A percentile compares a stretch with the other conserved stretches of the same genome.
phyloP scores from a whole-genome alignment of 192 early-diverging fungal genomes.

The Phycomyces blakesleeanus region DNA sequence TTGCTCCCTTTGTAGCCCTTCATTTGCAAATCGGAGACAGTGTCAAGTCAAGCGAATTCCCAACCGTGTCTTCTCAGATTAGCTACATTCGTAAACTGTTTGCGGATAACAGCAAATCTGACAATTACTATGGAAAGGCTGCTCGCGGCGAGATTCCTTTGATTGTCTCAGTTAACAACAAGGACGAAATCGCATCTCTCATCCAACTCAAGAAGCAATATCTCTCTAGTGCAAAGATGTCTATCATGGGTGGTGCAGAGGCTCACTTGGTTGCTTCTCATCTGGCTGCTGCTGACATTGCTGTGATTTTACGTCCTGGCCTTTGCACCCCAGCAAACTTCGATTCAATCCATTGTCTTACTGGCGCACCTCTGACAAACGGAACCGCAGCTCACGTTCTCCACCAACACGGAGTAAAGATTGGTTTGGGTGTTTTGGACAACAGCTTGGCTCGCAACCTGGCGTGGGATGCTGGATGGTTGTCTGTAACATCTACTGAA shows the following conservation, averaged over 20 bases:
- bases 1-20: conserved; percentile 53
- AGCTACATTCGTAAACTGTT: conserved; percentile 42
- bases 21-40: conserved; percentile 56
- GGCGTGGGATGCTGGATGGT: conserved; percentile 79
- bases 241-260: conserved; percentile 63
- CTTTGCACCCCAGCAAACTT: conserved; percentile 61
- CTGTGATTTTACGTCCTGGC: conserved; percentile 60
- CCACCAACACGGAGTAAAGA: conserved; percentile 56
- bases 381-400: conserved; percentile 53
- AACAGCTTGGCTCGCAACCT: conserved; percentile 57
- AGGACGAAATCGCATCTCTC: conserved; percentile 64
- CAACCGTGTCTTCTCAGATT: conserved; percentile 54
- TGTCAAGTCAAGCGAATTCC: conserved; percentile 35
- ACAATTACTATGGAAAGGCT: conserved; percentile 38
- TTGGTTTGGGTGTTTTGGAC: conserved; percentile 51
- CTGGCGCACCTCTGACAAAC: conserved; percentile 48
- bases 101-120: conserved; percentile 21
- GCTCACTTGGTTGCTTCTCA: conserved; percentile 59
- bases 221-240: conserved; percentile 37
- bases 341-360: conserved; percentile 57
- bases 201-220: conserved; percentile 54
- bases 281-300: conserved; percentile 49
- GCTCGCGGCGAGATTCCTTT: conserved; percentile 50
- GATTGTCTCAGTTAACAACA: conserved; percentile 46
- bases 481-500: conserved; percentile 33